Evolutionary conservation across 2,329 filamentous ascomycete species (phyloP).

Genomic region (Ophiocordyceps sinensis): DNA sequence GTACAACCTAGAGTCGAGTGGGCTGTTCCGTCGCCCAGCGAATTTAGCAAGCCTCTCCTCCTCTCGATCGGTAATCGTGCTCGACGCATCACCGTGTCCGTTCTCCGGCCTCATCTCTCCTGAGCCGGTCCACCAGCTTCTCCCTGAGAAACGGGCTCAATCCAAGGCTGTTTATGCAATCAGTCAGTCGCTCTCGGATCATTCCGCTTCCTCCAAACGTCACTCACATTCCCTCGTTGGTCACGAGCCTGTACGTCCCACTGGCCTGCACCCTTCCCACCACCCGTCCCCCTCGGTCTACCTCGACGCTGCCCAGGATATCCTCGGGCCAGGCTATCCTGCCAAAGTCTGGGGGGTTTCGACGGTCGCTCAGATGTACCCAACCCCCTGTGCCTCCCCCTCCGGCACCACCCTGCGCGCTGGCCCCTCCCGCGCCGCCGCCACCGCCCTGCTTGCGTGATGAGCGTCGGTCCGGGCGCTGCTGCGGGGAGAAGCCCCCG

Average conservation of each 20-base stretch:
- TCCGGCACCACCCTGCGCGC: constrained; percentile 46
- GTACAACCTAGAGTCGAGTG: too few species aligned
- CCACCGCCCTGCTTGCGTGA: constrained; percentile 21
- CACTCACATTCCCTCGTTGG: constrained; percentile 53
- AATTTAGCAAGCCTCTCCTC: background rate
- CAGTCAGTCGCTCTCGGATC: constrained; percentile 7
- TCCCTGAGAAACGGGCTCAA: constrained; percentile 30
- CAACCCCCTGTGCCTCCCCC: constrained; percentile 46
- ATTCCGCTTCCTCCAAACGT: background rate
- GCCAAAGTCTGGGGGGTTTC: constrained; percentile 53
- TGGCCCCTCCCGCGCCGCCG: constrained; percentile 34
- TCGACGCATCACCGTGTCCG: constrained; percentile 16
- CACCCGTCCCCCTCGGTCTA: constrained; percentile 41
- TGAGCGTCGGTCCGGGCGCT: constrained; percentile 18
- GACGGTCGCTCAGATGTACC: constrained; percentile 48
- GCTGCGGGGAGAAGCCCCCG: constrained; percentile 35
- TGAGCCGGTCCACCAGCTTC: constrained; percentile 38
- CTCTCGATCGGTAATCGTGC: background rate
- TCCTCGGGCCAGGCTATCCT: constrained; percentile 57
- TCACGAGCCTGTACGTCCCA: constrained; percentile 49
- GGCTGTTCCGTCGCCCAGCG: background rate
- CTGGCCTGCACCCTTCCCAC: constrained; percentile 44
- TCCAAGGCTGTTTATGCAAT: constrained; percentile 11
- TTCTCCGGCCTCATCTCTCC: constrained; percentile 31
- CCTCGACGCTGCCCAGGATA: constrained; percentile 53